Evolutionary conservation across 1,139 yeast species (phyloP).

Genomic region (Candida glucosophila): DNA sequence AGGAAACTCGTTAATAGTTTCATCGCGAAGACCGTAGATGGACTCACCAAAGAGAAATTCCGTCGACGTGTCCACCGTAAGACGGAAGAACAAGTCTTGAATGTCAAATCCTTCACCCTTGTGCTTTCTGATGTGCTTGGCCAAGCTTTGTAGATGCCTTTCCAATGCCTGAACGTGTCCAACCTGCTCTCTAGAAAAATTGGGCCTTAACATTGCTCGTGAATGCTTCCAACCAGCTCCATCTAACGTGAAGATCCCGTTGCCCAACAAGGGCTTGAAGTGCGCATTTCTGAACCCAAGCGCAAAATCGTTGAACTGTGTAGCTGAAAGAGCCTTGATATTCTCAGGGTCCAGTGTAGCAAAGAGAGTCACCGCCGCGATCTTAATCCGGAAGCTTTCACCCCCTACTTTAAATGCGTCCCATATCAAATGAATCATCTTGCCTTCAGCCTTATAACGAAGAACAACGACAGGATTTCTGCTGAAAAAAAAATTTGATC

Average conservation of each 20-base stretch:
- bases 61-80: slow-evolving; percentile 51
- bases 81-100: slow-evolving; percentile 38
- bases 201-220: slow-evolving; percentile 50
- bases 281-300: slow-evolving; percentile 40
- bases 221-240: slow-evolving; percentile 52
- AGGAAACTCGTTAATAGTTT: slow-evolving; percentile 10
- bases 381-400: slow-evolving; percentile 7
- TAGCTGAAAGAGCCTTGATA: slow-evolving; percentile 30
- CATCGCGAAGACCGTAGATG: slow-evolving; percentile 29
- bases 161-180: slow-evolving; percentile 41
- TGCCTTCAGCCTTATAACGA: slow-evolving; percentile 13
- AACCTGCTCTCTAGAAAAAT: slow-evolving; percentile 47
- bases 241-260: slow-evolving; percentile 50
- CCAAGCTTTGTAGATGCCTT: slow-evolving; percentile 32
- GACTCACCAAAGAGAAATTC: slow-evolving; percentile 53
- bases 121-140: slow-evolving; percentile 20
- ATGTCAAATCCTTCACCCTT: slow-evolving; percentile 32
- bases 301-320: slow-evolving; percentile 42
- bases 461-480: slow-evolving; percentile 5
- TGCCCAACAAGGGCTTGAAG: slow-evolving; percentile 40
- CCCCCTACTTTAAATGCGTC: slow-evolving; percentile 7
- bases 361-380: slow-evolving; percentile 14
- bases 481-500: slow-evolving; percentile 3
- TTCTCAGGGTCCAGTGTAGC: slow-evolving; percentile 30
- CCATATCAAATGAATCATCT: slow-evolving; percentile 11